A percentile compares a stretch with the other conserved stretches of the same genome.
Evolutionary conservation across 495 filamentous ascomycete genomes (phyloP).

Genomic region (Penicillium diatomitis): DNA sequence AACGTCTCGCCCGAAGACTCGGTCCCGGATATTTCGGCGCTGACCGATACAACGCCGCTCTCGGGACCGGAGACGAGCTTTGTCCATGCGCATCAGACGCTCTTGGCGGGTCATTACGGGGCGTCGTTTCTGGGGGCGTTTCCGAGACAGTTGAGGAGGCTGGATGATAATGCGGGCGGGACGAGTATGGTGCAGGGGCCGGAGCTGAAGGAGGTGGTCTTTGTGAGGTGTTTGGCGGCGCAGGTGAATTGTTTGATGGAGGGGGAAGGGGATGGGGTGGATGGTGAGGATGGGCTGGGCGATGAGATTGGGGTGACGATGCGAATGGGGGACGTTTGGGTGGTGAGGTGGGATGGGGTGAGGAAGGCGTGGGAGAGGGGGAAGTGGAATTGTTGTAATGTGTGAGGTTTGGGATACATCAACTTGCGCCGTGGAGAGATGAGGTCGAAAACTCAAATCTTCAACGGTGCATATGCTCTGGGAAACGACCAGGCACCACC

Average conservation of each 20-base stretch:
- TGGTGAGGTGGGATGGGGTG: slow-evolving; percentile 80
- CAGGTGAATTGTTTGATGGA: slow-evolving; percentile 45
- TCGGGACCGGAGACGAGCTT: slow-evolving; percentile 69
- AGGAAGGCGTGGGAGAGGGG: slow-evolving; percentile 56
- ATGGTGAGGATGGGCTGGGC: not conserved
- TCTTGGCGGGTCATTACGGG: slow-evolving; percentile 74
- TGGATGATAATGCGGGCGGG: slow-evolving; percentile 85
- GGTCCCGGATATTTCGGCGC: slow-evolving; percentile 29
- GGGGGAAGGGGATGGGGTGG: slow-evolving; percentile 46
- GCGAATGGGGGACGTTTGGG: slow-evolving; percentile 74
- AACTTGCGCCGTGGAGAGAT: no score
- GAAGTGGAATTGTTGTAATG: slow-evolving; percentile 74
- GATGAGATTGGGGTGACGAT: slow-evolving; percentile 46
- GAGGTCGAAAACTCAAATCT: not conserved
- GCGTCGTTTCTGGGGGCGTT: slow-evolving; percentile 75
- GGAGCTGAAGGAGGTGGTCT: slow-evolving; percentile 72
- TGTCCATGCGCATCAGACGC: slow-evolving; percentile 67
- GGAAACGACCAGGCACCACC: no score
- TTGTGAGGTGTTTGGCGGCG: slow-evolving; percentile 63
- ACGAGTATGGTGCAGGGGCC: slow-evolving; percentile 87
- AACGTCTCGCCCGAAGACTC: slow-evolving; percentile 25
- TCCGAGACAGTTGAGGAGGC: slow-evolving; percentile 59
- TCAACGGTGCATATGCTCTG: no score
- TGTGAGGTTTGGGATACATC: not conserved
- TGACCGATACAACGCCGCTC: slow-evolving; percentile 41